These are phyloP conservation scores for Tieghemostelium lacteum DNA, from an alignment of 78 protist species.

Conservation along the genomic window DNA sequence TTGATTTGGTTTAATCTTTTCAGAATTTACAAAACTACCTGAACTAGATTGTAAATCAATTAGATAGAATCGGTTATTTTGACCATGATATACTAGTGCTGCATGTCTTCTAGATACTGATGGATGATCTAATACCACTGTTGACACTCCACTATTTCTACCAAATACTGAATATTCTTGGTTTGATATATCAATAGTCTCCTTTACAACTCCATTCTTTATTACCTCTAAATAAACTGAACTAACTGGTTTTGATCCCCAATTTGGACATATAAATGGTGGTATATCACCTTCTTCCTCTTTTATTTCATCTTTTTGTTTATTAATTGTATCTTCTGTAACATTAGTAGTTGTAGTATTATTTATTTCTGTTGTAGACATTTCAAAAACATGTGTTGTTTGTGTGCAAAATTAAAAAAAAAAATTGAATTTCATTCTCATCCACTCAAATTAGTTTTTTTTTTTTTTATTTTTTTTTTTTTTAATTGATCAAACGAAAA, in stretches of 20 bases:
- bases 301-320: background rate
- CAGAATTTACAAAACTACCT: conserved; percentile 45
- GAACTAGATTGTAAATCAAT: conserved; percentile 56
- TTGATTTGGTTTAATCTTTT: conserved; percentile 21
- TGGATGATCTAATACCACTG: conserved; percentile 60
- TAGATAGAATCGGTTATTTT: conserved; percentile 62
- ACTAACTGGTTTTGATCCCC: conserved; percentile 17
- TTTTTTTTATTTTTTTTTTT: no score
- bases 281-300: conserved; percentile 16
- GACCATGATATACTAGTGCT: conserved; percentile 76
- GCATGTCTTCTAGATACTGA: conserved; percentile 79
- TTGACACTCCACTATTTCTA: conserved; percentile 28
- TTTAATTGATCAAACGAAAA: background rate
- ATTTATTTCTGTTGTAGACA: background rate
- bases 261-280: conserved; percentile 36
- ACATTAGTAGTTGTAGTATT: background rate
- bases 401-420: no score
- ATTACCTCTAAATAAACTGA: conserved; percentile 27
- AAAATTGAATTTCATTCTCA: no score
- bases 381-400: background rate
- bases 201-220: conserved; percentile 35
- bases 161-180: conserved; percentile 42
- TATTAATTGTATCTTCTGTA: background rate
- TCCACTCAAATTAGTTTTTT: no score
- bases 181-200: conserved; percentile 19